These are phyloP conservation scores for Podaxis sp. DNA, from an alignment of 768 basidiomycete genomes.

Conservation along the genomic window DNA sequence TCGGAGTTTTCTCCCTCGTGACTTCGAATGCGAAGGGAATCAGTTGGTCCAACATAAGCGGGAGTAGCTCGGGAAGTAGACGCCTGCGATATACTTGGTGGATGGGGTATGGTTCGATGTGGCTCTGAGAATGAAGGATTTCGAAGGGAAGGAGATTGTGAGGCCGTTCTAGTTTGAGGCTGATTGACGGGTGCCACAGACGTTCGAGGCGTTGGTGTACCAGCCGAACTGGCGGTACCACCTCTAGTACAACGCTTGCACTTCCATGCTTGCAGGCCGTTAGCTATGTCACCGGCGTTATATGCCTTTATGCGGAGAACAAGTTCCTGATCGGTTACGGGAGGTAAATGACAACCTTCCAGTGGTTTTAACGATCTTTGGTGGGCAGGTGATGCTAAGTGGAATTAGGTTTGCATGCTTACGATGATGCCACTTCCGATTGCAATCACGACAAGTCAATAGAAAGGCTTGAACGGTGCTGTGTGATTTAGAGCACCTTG, in stretches of 20 bases:
- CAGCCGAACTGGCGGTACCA: not conserved
- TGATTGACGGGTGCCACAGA: not conserved
- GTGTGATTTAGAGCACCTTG: constrained; percentile 22
- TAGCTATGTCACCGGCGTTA: constrained; percentile 16
- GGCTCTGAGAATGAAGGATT: not conserved
- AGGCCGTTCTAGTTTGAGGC: not conserved
- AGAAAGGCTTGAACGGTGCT: constrained; percentile 30
- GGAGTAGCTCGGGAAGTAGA: not conserved
- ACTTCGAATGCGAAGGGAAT: not conserved
- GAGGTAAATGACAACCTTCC: constrained; percentile 36
- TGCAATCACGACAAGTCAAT: constrained; percentile 31
- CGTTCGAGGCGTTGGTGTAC: not conserved
- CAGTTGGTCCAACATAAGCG: not conserved
- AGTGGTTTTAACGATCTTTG: not conserved
- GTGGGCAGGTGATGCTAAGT: not conserved
- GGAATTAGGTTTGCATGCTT: constrained; percentile 9
- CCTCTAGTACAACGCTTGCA: constrained; percentile 19
- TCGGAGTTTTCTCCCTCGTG: not conserved
- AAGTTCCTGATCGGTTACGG: constrained; percentile 30
- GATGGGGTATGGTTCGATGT: not conserved
- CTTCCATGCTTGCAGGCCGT: constrained; percentile 22
- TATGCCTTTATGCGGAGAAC: constrained; percentile 26
- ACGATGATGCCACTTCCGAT: constrained; percentile 35
- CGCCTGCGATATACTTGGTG: not conserved
- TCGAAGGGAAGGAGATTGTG: not conserved